These are phyloP conservation scores for Agaricus blazei DNA, from an alignment of 768 basidiomycete genomes.

Conservation along the genomic window DNA sequence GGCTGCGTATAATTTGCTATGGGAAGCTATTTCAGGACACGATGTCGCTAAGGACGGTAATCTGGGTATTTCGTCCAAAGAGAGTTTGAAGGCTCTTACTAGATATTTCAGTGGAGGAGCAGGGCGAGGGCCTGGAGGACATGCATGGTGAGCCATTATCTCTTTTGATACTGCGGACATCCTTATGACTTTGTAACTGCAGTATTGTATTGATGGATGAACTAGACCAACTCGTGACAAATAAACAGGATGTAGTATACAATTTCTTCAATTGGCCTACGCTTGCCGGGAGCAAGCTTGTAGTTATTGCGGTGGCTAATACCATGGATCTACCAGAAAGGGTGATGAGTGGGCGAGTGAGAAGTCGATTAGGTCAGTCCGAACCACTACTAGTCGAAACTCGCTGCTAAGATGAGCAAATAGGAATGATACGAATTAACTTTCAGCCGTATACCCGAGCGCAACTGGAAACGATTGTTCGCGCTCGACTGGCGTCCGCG, in stretches of 20 bases:
- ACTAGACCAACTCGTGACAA: slow-evolving; percentile 91
- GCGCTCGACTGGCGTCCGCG: slow-evolving; percentile 67
- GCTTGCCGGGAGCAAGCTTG: slow-evolving; percentile 76
- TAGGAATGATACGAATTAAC: slow-evolving; percentile 88
- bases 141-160: slow-evolving; percentile 69
- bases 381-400: neutral
- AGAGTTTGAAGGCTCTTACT: slow-evolving; percentile 75
- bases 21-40: slow-evolving; percentile 89
- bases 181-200: slow-evolving; percentile 8
- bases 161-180: neutral
- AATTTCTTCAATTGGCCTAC: slow-evolving; percentile 99
- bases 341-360: slow-evolving; percentile 86
- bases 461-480: slow-evolving; percentile 82
- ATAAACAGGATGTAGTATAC: slow-evolving; percentile 97
- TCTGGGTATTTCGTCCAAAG: slow-evolving; percentile 67
- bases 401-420: neutral
- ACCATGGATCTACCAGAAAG: slow-evolving; percentile 98
- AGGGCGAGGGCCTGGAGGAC: slow-evolving; percentile 66
- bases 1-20: slow-evolving; percentile 88
- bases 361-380: slow-evolving; percentile 79
- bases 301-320: slow-evolving; percentile 96
- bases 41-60: slow-evolving; percentile 58
- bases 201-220: slow-evolving; percentile 99
- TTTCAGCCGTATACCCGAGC: slow-evolving; percentile 82
- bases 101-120: slow-evolving; percentile 68